These are phyloP conservation scores for Calonectria honghensis DNA, from an alignment of 2,329 filamentous ascomycete genomes.

Conservation along the genomic window DNA sequence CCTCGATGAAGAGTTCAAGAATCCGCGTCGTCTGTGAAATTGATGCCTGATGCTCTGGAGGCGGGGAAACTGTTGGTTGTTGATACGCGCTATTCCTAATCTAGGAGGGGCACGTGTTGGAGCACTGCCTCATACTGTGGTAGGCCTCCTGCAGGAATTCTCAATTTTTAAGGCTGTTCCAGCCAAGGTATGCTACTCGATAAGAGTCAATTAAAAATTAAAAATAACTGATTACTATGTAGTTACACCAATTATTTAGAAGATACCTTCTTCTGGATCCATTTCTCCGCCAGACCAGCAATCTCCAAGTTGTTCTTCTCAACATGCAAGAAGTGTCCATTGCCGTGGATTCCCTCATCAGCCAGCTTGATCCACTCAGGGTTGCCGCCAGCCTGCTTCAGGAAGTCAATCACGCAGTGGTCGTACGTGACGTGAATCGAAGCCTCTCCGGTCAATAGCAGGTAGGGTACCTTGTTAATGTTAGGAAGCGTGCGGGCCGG, in stretches of 20 bases:
- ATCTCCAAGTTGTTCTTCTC: slow-evolving; percentile 49
- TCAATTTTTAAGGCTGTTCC: not conserved
- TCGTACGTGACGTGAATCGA: slow-evolving; percentile 43
- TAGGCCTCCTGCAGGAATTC: not conserved
- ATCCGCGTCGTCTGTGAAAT: not conserved
- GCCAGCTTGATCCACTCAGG: slow-evolving; percentile 45
- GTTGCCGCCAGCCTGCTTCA: slow-evolving; percentile 42
- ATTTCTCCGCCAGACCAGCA: slow-evolving; percentile 23
- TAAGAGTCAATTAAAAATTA: not conserved
- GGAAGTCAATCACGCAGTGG: slow-evolving; percentile 43
- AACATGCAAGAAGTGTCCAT: slow-evolving; percentile 45
- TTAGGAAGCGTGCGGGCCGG: slow-evolving; percentile 45
- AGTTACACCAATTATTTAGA: not conserved
- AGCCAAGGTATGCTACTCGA: too few species aligned
- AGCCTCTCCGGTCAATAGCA: slow-evolving; percentile 45
- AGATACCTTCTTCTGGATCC: slow-evolving; percentile 15
- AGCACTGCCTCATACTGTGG: not conserved
- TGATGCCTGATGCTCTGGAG: not conserved
- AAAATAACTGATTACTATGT: not conserved
- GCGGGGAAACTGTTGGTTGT: not conserved
- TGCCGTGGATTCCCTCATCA: slow-evolving; percentile 42
- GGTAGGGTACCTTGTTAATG: slow-evolving; percentile 44
- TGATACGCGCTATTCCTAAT: not conserved
- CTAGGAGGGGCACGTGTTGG: not conserved
- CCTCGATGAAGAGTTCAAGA: not conserved